Conservation (phyloP, 495 filamentous ascomycete genomes). For the Penicillium coprophilum region DNA sequence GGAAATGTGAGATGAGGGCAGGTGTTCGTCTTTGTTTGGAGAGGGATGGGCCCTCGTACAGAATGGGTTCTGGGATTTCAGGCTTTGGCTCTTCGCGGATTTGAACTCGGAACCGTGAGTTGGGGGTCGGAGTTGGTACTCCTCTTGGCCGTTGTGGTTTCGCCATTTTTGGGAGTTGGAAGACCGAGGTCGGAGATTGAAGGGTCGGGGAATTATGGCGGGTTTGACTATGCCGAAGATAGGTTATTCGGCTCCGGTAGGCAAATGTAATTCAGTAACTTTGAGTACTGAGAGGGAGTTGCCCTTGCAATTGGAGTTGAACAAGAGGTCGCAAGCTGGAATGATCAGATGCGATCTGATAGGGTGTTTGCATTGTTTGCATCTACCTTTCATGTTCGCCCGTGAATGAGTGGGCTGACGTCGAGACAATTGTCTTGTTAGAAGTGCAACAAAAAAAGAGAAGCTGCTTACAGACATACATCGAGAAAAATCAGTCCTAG, state of each 20-base stretch:
- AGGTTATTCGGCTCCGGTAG: not conserved
- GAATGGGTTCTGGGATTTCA: not conserved
- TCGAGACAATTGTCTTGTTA: not conserved
- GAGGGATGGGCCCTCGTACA: constrained; percentile 15
- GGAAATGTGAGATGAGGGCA: constrained; percentile 20
- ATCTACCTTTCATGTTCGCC: not conserved
- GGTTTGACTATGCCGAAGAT: not conserved
- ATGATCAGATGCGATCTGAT: constrained; percentile 13
- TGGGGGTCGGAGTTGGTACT: constrained; percentile 8
- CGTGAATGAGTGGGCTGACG: not conserved
- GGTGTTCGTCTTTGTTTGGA: constrained; percentile 8
- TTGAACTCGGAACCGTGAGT: constrained; percentile 5
- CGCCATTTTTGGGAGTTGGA: constrained; percentile 7
- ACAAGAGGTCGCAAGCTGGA: not conserved
- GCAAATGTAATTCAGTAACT: not conserved
- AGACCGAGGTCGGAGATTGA: not conserved
- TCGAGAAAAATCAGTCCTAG: not conserved
- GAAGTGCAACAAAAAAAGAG: not conserved
- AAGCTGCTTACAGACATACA: not conserved
- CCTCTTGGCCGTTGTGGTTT: constrained; percentile 6
- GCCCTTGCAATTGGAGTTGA: not conserved
- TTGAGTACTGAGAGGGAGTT: not conserved
- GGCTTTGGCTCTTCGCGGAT: not conserved
- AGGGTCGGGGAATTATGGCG: not conserved
- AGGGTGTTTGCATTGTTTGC: constrained; percentile 25